Base-by-base conservation (phyloP, 2,329 filamentous ascomycete genomes). In the Pseudocercospora ulei region DNA sequence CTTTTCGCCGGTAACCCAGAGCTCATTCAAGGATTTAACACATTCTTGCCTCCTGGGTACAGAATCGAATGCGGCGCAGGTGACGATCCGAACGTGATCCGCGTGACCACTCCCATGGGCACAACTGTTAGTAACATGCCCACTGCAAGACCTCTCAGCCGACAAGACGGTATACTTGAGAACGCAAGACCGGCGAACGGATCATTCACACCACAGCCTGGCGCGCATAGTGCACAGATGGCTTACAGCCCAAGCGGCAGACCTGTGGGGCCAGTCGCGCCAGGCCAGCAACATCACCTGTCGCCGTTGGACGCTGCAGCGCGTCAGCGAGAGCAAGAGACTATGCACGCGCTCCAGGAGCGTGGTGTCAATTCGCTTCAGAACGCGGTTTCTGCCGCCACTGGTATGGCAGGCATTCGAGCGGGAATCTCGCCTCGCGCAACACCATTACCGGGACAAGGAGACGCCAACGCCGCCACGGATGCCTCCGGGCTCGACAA, bases 21-120 rank as follows among this genome's bases (percentile, higher is more conserved):
- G 37, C 49, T 59, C 23, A 96, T 98, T 33, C 88, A 96, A 62
- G 90, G 90, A 0, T 98, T 98, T 62, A 98, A 98, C 58, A 98
- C 90, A 0, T 98, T 98, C 59, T 68, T 98, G 5, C 90, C 90
- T 83, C 57, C 72, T 93, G 16, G 90, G 2, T 98, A 98, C 60
- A 75, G 90, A 42, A 98, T 98, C 44, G 90, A 98, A 59, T 98
- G 90, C 56, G 88, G 88, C 18, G 80, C 84, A 9, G 85, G 85
- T 20, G 88, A 92, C 49, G 88, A 96, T 55, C 88, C 88, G 1
- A 94, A 95, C 58, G 86, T 86, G 3, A 98, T 98, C 48, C 74
- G 92, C 48, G 90, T 98, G 9, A 98, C 90, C 0, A 98, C 90
- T 0, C 90, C 90, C 0, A 94, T 92, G 69, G 90, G 90, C n/a